Percentiles rank a stretch among this genome's conserved stretches.
These are phyloP conservation scores for Colletotrichum costaricense DNA, from an alignment of 2,329 filamentous ascomycete species.

Conservation along the genomic window DNA sequence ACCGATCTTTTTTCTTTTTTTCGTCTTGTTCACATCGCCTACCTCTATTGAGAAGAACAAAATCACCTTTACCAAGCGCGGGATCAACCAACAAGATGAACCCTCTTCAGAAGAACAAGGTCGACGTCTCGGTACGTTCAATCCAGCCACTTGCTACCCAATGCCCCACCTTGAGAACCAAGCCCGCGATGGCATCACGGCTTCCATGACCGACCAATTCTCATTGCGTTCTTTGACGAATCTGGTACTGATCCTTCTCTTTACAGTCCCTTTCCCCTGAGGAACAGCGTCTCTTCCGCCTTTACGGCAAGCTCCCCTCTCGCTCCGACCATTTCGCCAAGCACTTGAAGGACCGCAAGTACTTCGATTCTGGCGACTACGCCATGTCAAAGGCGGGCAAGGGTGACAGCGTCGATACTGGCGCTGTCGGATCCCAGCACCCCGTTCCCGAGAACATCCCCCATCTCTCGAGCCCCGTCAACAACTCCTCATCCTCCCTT, in stretches of 20 bases:
- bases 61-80: not conserved
- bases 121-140: constrained; percentile 88
- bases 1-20: not conserved
- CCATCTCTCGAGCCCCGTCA: constrained; percentile 79
- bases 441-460: constrained; percentile 96
- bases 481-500: constrained; percentile 40
- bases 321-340: constrained; percentile 97
- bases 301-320: constrained; percentile 97
- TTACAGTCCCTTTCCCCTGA: constrained; percentile 88
- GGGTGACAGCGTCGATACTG: constrained; percentile 92
- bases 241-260: constrained; percentile 36
- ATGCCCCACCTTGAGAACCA: constrained; percentile 24
- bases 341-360: constrained; percentile 99
- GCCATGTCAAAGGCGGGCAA: constrained; percentile 98
- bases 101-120: constrained; percentile 97
- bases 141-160: constrained; percentile 32
- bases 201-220: not conserved
- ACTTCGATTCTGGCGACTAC: constrained; percentile 97
- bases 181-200: constrained; percentile 16
- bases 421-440: constrained; percentile 93
- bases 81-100: constrained; percentile 73
- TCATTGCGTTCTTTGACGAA: constrained; percentile 9
- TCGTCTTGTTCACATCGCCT: not conserved
- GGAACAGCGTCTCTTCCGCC: constrained; percentile 94
- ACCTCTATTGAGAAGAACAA: not conserved